A percentile compares a stretch with the other conserved stretches of the same genome.
These are phyloP conservation scores for Quercus agrifolia DNA, from an alignment of 306 rosid species.

Conservation along the genomic window DNA sequence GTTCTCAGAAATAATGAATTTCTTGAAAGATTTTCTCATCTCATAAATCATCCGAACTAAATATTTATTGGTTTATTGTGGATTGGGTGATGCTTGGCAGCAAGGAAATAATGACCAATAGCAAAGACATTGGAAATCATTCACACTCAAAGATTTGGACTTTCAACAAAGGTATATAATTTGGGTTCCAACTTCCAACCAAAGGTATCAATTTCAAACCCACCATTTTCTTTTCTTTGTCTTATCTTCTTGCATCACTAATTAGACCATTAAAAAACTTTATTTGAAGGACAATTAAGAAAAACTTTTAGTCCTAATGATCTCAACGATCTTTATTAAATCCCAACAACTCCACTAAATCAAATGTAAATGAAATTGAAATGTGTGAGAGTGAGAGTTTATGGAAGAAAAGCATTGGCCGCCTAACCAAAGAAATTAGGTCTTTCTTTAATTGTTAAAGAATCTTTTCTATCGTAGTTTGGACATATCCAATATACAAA, in stretches of 20 bases:
- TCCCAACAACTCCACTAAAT: slow-evolving; percentile 35
- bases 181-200: neutral
- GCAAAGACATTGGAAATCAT: neutral
- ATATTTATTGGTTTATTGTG: neutral
- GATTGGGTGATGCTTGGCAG: neutral
- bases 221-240: slow-evolving; percentile 3
- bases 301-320: neutral
- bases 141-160: neutral
- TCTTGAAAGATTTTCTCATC: no score
- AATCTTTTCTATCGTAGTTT: neutral
- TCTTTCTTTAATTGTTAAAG: neutral
- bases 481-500: neutral
- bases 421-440: slow-evolving; percentile 23
- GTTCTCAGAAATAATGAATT: neutral
- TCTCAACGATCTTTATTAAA: slow-evolving; percentile 13
- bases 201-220: slow-evolving; percentile 18
- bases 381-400: slow-evolving; percentile 10
- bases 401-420: slow-evolving; percentile 3
- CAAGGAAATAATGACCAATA: neutral
- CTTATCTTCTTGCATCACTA: slow-evolving; percentile 23
- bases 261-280: slow-evolving; percentile 12
- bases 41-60: neutral
- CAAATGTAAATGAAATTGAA: neutral
- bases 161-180: neutral
- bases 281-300: no score